Conservation (phyloP, 805 yeast species). For the Wickerhamiella australiensis region DNA sequence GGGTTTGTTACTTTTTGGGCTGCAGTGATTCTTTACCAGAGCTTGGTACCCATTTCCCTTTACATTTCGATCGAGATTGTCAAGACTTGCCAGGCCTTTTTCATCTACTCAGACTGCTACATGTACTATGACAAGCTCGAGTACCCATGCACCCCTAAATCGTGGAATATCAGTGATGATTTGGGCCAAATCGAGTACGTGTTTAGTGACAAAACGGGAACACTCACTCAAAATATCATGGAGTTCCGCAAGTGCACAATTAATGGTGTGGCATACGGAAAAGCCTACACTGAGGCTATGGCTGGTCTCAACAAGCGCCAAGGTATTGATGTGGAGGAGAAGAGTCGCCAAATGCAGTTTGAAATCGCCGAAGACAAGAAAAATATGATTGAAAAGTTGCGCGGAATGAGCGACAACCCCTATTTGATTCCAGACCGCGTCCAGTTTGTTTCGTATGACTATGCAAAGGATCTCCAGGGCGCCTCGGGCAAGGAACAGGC, state of each 20-base stretch:
- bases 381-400: slow-evolving; percentile 38
- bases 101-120: slow-evolving; percentile 55
- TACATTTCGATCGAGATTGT: slow-evolving; percentile 70
- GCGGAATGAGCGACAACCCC: slow-evolving; percentile 31
- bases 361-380: slow-evolving; percentile 37
- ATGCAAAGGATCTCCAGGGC: slow-evolving; percentile 41
- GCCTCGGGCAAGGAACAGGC: slow-evolving; percentile 35
- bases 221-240: slow-evolving; percentile 73
- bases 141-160: slow-evolving; percentile 66
- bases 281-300: slow-evolving; percentile 67
- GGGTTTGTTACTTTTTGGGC: slow-evolving; percentile 63
- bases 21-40: slow-evolving; percentile 59
- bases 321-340: slow-evolving; percentile 50
- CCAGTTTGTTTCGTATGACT: slow-evolving; percentile 57
- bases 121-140: slow-evolving; percentile 61
- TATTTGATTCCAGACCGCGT: slow-evolving; percentile 43
- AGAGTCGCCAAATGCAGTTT: slow-evolving; percentile 36
- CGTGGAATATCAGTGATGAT: slow-evolving; percentile 78
- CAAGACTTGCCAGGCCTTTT: slow-evolving; percentile 63
- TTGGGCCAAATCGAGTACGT: slow-evolving; percentile 74
- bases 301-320: slow-evolving; percentile 58
- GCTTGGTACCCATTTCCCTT: slow-evolving; percentile 68
- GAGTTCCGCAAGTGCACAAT: slow-evolving; percentile 68
- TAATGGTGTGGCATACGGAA: slow-evolving; percentile 54
- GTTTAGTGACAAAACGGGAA: slow-evolving; percentile 76